Percentiles rank a stretch among this genome's conserved stretches.
Conservation (phyloP, 1,284 basidiomycete species). For the Tilletia caries region DNA sequence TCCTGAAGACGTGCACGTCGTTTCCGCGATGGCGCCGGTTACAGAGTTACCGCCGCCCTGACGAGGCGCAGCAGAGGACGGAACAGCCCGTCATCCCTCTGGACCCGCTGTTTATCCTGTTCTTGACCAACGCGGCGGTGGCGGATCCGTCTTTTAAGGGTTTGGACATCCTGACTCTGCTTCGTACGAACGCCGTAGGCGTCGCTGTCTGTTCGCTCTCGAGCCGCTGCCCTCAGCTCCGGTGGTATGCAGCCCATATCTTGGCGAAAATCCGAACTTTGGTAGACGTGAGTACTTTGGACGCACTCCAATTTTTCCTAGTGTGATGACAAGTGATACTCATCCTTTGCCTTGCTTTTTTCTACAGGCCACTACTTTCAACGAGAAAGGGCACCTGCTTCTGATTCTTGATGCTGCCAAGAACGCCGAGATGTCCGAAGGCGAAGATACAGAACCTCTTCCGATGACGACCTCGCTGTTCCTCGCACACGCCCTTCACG, state of each 20-base stretch:
- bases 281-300: not conserved
- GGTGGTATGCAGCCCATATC: constrained; percentile 58
- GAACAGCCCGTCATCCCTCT: constrained; percentile 58
- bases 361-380: constrained; percentile 65
- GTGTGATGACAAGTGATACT: too few relatives aligned
- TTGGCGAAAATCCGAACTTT: constrained; percentile 56
- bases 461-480: constrained; percentile 76
- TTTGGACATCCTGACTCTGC: constrained; percentile 76
- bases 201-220: constrained; percentile 72
- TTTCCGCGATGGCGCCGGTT: constrained; percentile 61
- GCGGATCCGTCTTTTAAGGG: constrained; percentile 62
- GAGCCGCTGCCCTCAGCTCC: constrained; percentile 64
- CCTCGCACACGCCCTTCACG: constrained; percentile 72
- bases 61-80: not conserved
- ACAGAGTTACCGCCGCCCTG: not conserved
- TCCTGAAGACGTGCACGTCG: constrained; percentile 70
- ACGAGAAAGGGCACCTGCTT: constrained; percentile 73
- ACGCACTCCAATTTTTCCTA: too few relatives aligned
- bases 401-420: constrained; percentile 70
- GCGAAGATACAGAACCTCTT: constrained; percentile 44
- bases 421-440: constrained; percentile 13
- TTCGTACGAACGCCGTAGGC: constrained; percentile 74
- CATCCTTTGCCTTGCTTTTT: constrained; percentile 12
- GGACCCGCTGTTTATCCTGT: constrained; percentile 75
- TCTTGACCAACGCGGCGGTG: constrained; percentile 67